These are phyloP conservation scores for Martensiomyces pterosporus DNA, from an alignment of 192 early-diverging fungal genomes.

Conservation along the genomic window DNA sequence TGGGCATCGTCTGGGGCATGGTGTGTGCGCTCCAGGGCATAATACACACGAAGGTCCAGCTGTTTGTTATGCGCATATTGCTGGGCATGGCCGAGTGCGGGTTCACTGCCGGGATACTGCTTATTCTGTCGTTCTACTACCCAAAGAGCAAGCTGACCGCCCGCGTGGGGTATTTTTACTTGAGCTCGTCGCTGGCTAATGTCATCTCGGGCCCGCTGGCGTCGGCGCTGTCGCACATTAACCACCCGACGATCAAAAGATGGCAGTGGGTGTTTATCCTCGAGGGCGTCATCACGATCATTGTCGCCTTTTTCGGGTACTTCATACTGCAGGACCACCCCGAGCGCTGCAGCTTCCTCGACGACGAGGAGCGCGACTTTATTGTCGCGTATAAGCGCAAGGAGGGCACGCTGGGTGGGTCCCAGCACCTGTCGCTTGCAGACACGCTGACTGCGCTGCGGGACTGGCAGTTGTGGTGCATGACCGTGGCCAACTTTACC, in stretches of 20 bases:
- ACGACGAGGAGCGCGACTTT: constrained; percentile 31
- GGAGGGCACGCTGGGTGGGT: constrained; percentile 41
- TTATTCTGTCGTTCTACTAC: constrained; percentile 45
- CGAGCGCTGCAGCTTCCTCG: constrained; percentile 38
- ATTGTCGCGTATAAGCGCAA: constrained; percentile 23
- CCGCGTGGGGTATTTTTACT: constrained; percentile 29
- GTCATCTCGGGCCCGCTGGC: constrained; percentile 43
- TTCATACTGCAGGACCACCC: constrained; percentile 44
- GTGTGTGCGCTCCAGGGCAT: constrained; percentile 44
- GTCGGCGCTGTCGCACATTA: constrained; percentile 39
- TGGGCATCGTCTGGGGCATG: constrained; percentile 40
- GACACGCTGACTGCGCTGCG: constrained; percentile 15
- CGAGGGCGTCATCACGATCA: constrained; percentile 37
- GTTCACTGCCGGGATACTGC: constrained; percentile 33
- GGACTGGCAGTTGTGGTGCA: constrained; percentile 48
- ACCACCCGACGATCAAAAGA: constrained; percentile 34
- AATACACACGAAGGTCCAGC: constrained; percentile 28
- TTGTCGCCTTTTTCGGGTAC: constrained; percentile 27
- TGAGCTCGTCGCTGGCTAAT: constrained; percentile 41
- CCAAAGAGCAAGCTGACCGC: constrained; percentile 25
- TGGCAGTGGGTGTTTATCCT: constrained; percentile 53
- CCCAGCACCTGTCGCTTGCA: constrained; percentile 12
- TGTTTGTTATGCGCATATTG: constrained; percentile 36
- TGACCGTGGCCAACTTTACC: constrained; percentile 29
- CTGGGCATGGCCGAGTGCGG: constrained; percentile 46